These are phyloP conservation scores for Trypanosoma brucei DNA, from an alignment of 208 protist species.

Conservation along the genomic window DNA sequence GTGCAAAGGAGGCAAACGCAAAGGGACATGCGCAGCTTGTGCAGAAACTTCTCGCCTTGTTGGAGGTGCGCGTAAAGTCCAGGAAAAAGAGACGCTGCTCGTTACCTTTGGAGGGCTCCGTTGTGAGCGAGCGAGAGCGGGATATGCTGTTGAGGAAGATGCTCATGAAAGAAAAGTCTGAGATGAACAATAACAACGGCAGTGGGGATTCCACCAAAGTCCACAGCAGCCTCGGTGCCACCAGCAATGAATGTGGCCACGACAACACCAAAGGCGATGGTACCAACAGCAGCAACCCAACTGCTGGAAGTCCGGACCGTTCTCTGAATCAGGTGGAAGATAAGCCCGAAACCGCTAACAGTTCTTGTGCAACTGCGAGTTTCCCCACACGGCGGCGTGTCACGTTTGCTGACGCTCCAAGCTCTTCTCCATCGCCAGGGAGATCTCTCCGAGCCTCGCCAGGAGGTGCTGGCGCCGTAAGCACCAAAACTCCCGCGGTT, in stretches of 20 bases:
- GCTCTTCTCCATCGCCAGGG: neutral
- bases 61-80: conserved; percentile 57
- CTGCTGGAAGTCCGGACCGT: neutral
- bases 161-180: conserved; percentile 36
- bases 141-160: conserved; percentile 68
- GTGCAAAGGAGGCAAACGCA: conserved; percentile 58
- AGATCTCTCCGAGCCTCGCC: neutral
- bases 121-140: conserved; percentile 56
- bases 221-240: neutral
- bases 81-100: conserved; percentile 60
- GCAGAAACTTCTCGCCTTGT: conserved; percentile 62
- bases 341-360: too few relatives aligned
- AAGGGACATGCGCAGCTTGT: conserved; percentile 58
- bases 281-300: neutral
- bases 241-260: neutral
- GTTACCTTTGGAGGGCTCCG: conserved; percentile 57
- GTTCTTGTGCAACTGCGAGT: too few relatives aligned
- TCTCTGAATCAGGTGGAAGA: too few relatives aligned
- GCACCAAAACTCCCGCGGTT: neutral
- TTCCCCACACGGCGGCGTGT: neutral
- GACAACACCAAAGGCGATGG: neutral
- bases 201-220: neutral
- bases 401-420: neutral
- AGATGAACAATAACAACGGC: conserved; percentile 2
- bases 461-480: neutral